Percentiles rank a stretch among this genome's conserved stretches.
phyloP scores from a whole-genome alignment of 768 basidiomycete species.

The Leccinum variicolor region DNA sequence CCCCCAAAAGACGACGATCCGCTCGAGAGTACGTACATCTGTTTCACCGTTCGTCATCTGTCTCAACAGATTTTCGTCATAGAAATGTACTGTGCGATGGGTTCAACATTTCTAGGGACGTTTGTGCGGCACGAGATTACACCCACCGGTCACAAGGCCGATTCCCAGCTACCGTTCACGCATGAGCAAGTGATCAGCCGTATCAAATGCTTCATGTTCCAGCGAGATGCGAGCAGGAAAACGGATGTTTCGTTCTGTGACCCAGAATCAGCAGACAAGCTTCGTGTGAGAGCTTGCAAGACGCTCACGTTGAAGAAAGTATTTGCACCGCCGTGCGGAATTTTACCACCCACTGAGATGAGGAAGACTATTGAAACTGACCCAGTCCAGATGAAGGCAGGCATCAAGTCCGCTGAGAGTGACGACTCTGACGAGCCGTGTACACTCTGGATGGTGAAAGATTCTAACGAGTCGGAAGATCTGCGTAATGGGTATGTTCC shows the following conservation, averaged over 20 bases:
- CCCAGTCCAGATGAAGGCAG: neutral
- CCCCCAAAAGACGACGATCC: conserved; percentile 9
- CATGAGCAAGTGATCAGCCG: conserved; percentile 2
- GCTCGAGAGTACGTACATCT: conserved; percentile 8
- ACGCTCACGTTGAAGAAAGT: conserved; percentile 4
- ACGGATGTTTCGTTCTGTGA: neutral
- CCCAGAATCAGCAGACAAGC: neutral
- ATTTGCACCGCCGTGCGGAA: conserved; percentile 7
- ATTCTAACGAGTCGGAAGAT: neutral
- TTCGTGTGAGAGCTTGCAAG: conserved; percentile 5
- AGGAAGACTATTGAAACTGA: neutral
- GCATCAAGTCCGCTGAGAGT: neutral
- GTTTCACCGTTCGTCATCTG: neutral
- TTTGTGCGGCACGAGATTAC: conserved; percentile 3
- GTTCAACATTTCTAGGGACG: conserved; percentile 8
- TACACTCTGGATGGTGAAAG: conserved; percentile 11
- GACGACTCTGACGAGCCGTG: neutral
- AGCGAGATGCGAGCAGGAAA: conserved; percentile 8
- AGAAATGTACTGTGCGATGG: conserved; percentile 16
- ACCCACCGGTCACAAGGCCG: neutral
- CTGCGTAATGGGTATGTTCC: conserved; percentile 8
- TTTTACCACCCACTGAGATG: neutral
- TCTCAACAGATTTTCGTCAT: neutral
- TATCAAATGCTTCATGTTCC: conserved; percentile 7
- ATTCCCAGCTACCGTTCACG: neutral